Evolutionary conservation across 768 basidiomycete species (phyloP).

Genomic region (Basidioascus undulatus): DNA sequence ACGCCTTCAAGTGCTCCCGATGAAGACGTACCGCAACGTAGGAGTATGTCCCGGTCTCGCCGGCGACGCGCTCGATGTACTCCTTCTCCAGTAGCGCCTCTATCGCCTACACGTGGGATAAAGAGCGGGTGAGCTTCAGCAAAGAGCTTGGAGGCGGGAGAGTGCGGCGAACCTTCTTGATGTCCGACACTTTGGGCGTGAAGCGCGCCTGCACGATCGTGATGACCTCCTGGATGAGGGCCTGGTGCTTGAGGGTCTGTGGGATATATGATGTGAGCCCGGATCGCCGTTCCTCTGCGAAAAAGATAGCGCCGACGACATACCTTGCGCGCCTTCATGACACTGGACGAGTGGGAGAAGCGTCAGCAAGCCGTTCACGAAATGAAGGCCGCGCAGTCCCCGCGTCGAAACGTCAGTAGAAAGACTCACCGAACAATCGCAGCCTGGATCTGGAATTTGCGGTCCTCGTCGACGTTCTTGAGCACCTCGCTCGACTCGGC

Average conservation of each 20-base stretch:
- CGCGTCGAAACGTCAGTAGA: no score
- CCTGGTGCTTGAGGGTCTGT: constrained; percentile 72
- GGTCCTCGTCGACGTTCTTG: constrained; percentile 87
- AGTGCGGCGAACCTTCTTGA: constrained; percentile 49
- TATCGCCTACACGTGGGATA: constrained; percentile 24
- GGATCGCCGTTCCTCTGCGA: not conserved
- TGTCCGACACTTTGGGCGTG: constrained; percentile 79
- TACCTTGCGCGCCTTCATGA: constrained; percentile 76
- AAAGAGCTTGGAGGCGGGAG: not conserved
- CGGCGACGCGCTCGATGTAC: constrained; percentile 65
- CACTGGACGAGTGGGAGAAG: constrained; percentile 23
- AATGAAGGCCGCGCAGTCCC: not conserved
- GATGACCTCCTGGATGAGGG: constrained; percentile 69
- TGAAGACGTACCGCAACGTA: no score
- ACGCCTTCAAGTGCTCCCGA: no score
- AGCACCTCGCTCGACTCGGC: constrained; percentile 69
- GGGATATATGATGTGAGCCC: not conserved
- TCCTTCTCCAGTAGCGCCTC: constrained; percentile 86
- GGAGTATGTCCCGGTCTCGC: constrained; percentile 3
- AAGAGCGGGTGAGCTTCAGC: not conserved
- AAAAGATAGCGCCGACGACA: not conserved
- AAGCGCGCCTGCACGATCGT: constrained; percentile 70
- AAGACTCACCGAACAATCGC: no score
- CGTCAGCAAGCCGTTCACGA: not conserved
- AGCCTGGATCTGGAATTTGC: constrained; percentile 73